Conservation (phyloP, 163 green algal species). For the Picocystis sp. region DNA sequence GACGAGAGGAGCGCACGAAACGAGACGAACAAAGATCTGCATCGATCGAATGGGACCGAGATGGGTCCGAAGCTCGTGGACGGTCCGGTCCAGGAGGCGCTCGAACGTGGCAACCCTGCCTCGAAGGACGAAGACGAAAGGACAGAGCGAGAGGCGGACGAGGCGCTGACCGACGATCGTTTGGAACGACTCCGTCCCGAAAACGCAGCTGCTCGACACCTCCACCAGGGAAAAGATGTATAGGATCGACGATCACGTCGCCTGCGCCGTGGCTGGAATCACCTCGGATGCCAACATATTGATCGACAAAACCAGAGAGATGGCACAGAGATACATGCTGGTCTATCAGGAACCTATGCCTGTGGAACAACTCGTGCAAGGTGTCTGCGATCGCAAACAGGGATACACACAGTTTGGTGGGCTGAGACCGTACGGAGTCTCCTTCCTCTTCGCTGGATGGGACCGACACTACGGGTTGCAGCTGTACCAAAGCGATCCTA, state of each 20-base stretch:
- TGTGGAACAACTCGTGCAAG: conserved; percentile 89
- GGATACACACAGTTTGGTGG: conserved; percentile 96
- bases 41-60: too few species aligned
- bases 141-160: too few species aligned
- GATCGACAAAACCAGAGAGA: conserved; percentile 56
- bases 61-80: too few species aligned
- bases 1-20: too few species aligned
- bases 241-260: conserved; percentile 90
- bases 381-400: conserved; percentile 94
- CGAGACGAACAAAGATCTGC: too few species aligned
- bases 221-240: conserved; percentile 95
- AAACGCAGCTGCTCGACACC: conserved; percentile 68
- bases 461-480: conserved; percentile 88
- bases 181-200: not conserved
- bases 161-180: too few species aligned
- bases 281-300: conserved; percentile 98
- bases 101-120: too few species aligned
- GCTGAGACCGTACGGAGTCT: conserved; percentile 92
- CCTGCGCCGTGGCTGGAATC: conserved; percentile 85
- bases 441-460: conserved; percentile 89
- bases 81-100: too few species aligned
- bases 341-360: conserved; percentile 89
- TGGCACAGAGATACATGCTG: conserved; percentile 44
- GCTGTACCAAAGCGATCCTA: conserved; percentile 93
- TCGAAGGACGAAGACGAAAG: too few species aligned